phyloP scores from a whole-genome alignment of 805 yeast genomes.

The Lachancea sp. region DNA sequence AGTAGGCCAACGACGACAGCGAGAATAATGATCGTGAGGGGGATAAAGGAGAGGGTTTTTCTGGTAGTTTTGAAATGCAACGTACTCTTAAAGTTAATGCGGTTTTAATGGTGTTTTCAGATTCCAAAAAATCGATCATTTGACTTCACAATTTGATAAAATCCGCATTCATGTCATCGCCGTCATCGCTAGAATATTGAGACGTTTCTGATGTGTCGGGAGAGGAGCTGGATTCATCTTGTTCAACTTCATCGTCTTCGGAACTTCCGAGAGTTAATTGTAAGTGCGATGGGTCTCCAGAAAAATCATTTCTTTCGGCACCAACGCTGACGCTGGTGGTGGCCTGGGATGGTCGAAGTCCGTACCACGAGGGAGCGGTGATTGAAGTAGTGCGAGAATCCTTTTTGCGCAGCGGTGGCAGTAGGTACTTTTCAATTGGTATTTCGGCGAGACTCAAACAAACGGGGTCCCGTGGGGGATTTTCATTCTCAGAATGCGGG shows the following conservation, averaged over 20 bases:
- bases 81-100: too few relatives aligned
- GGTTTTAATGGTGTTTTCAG: too few relatives aligned
- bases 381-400: not conserved
- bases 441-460: slow-evolving; percentile 4
- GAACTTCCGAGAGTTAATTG: not conserved
- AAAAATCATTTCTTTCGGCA: not conserved
- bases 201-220: not conserved
- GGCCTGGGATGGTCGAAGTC: slow-evolving; percentile 3
- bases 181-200: slow-evolving; percentile 6
- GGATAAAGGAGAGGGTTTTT: too few relatives aligned
- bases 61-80: too few relatives aligned
- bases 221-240: not conserved
- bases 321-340: not conserved
- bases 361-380: slow-evolving; percentile 8
- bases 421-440: slow-evolving; percentile 1
- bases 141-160: slow-evolving; percentile 4
- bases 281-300: not conserved
- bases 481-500: not conserved
- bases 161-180: slow-evolving; percentile 10
- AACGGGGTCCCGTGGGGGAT: not conserved
- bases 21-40: too few relatives aligned
- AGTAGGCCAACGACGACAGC: too few relatives aligned
- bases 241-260: not conserved
- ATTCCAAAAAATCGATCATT: not conserved
- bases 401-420: slow-evolving; percentile 5